A percentile compares a stretch with the other conserved stretches of the same genome.
These are phyloP conservation scores for Kentomonas sorsogonicus DNA, from an alignment of 208 protist genomes.

Conservation along the genomic window DNA sequence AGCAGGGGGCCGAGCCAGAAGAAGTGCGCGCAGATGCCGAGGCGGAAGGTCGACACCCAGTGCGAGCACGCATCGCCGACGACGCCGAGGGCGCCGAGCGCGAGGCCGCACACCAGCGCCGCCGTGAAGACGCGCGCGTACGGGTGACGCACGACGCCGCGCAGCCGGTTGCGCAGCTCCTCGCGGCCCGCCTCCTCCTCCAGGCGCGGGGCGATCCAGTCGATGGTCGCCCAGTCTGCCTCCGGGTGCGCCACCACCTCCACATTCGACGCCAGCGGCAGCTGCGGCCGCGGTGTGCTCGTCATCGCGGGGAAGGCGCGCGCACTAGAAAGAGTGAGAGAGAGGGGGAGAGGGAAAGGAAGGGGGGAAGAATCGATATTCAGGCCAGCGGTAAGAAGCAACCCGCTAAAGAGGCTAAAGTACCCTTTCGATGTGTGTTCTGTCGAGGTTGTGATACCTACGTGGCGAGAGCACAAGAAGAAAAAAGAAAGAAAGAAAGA, in stretches of 20 bases:
- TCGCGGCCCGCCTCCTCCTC: slow-evolving; percentile 34
- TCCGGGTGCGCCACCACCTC: slow-evolving; percentile 24
- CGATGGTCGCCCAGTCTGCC: slow-evolving; percentile 62
- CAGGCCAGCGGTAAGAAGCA: too few relatives aligned
- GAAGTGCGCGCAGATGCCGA: slow-evolving; percentile 52
- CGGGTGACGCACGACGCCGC: neutral
- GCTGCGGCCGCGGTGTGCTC: neutral
- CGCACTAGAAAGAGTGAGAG: neutral
- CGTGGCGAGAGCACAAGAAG: too few relatives aligned
- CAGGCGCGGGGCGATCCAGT: slow-evolving; percentile 53
- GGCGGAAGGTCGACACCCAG: slow-evolving; percentile 53
- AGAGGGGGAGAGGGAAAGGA: too few relatives aligned
- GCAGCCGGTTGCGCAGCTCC: slow-evolving; percentile 10
- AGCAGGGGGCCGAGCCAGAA: slow-evolving; percentile 50
- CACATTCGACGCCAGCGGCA: slow-evolving; percentile 12
- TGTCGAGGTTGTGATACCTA: too few relatives aligned
- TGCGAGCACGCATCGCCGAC: slow-evolving; percentile 60
- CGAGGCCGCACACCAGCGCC: slow-evolving; percentile 32
- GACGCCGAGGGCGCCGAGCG: slow-evolving; percentile 47
- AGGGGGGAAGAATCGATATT: too few relatives aligned
- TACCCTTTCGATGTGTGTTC: too few relatives aligned
- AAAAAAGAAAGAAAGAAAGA: too few relatives aligned
- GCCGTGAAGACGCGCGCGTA: slow-evolving; percentile 37
- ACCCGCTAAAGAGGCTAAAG: too few relatives aligned
- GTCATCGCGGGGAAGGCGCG: neutral